These are phyloP conservation scores for Ascochyta koolunga DNA, from an alignment of 2,329 filamentous ascomycete species.

Conservation along the genomic window DNA sequence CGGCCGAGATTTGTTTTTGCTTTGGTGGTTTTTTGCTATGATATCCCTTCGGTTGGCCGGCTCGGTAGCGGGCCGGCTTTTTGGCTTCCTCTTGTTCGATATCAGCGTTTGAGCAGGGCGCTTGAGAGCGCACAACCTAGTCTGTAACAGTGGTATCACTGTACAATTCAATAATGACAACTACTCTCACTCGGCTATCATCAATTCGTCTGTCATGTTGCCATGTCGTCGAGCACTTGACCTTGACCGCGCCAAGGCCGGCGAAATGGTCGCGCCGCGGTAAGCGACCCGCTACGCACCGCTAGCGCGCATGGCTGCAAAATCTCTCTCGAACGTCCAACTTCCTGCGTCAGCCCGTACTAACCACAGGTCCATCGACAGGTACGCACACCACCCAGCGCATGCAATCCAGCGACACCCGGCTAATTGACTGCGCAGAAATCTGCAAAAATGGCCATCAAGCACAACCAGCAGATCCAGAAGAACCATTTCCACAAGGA, in stretches of 20 bases:
- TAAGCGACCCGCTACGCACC: conserved; percentile 18
- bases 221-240: background rate
- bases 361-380: conserved; percentile 44
- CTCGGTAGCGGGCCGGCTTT: background rate
- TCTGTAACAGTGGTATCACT: background rate
- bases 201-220: background rate
- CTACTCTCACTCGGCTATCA: too few species aligned
- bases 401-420: conserved; percentile 2
- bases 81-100: conserved; percentile 1
- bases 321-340: conserved; percentile 19
- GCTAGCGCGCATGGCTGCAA: conserved; percentile 4
- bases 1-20: conserved; percentile 2
- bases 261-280: conserved; percentile 29
- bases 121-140: background rate
- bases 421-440: conserved; percentile 26
- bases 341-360: conserved; percentile 33
- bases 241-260: conserved; percentile 22
- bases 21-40: conserved; percentile 21
- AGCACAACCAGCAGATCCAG: conserved; percentile 98
- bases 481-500: conserved; percentile 77
- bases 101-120: background rate
- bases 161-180: conserved; percentile 5
- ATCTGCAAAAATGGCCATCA: conserved; percentile 75
- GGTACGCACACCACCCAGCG: conserved; percentile 29
- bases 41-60: conserved; percentile 24